These are phyloP conservation scores for Lotus japonicus DNA, from an alignment of 306 rosid genomes.

Conservation along the genomic window DNA sequence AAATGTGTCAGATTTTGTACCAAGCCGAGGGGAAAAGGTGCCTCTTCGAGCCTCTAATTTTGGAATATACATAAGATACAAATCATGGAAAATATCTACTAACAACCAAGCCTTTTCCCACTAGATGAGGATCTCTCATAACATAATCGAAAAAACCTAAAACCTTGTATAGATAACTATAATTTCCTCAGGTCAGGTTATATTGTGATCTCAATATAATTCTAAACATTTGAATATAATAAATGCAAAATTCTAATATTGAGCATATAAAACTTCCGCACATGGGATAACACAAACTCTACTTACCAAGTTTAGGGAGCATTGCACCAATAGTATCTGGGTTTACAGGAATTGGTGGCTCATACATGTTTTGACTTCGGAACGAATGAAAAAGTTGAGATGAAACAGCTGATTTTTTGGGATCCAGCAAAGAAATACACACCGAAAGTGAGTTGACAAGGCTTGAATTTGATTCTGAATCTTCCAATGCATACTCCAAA, in stretches of 20 bases:
- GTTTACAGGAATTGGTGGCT: constrained; percentile 68
- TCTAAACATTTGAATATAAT: neutral
- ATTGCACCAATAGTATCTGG: constrained; percentile 80
- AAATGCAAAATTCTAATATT: neutral
- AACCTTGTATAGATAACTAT: neutral
- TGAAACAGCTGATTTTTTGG: constrained; percentile 60
- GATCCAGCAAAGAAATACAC: constrained; percentile 94
- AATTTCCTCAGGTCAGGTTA: neutral
- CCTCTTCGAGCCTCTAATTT: neutral
- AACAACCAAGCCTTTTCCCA: neutral
- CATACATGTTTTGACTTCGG: constrained; percentile 78
- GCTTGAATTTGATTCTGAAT: constrained; percentile 70
- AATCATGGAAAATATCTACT: neutral
- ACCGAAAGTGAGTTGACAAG: constrained; percentile 87
- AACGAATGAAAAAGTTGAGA: constrained; percentile 75
- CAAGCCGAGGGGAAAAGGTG: neutral
- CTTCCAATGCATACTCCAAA: constrained; percentile 79
- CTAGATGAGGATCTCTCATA: neutral
- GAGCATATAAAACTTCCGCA: neutral
- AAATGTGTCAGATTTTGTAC: neutral
- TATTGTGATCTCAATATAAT: neutral
- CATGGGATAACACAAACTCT: neutral
- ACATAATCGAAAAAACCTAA: neutral
- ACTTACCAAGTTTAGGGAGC: constrained; percentile 89
- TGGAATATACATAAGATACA: neutral